Evolutionary conservation across 345 rosid genomes (phyloP).

Genomic region (Eucalyptus camaldulensis): DNA sequence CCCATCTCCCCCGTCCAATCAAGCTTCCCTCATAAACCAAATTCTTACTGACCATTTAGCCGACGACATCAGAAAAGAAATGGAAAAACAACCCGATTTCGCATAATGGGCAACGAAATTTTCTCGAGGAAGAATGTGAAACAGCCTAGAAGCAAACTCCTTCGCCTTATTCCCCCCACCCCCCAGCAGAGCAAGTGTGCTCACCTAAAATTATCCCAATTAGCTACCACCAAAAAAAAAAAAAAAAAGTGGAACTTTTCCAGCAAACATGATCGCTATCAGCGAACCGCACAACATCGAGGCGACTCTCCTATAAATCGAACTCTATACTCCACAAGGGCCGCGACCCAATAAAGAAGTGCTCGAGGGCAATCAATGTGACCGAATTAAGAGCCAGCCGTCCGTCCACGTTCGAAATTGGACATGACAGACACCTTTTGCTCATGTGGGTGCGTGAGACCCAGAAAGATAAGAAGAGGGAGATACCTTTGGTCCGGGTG

Average conservation of each 20-base stretch:
- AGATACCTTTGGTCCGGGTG: conserved; percentile 60
- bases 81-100: not conserved
- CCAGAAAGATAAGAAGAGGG: not conserved
- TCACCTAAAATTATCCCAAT: not conserved
- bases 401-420: not conserved
- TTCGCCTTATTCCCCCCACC: not conserved
- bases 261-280: not conserved
- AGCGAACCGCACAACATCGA: not conserved
- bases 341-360: not conserved
- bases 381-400: not conserved
- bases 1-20: not conserved
- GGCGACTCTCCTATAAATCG: not conserved
- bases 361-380: not conserved
- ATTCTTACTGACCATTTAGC: not conserved
- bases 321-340: not conserved
- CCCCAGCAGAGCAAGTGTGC: not conserved
- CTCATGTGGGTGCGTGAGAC: not conserved
- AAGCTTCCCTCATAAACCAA: not conserved
- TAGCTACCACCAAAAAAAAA: not conserved
- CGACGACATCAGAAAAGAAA: not conserved
- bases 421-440: not conserved
- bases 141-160: not conserved
- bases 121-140: not conserved
- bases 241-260: not conserved
- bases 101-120: not conserved